phyloP scores from a whole-genome alignment of 2,329 filamentous ascomycete genomes.

The Didymella arachidicola region DNA sequence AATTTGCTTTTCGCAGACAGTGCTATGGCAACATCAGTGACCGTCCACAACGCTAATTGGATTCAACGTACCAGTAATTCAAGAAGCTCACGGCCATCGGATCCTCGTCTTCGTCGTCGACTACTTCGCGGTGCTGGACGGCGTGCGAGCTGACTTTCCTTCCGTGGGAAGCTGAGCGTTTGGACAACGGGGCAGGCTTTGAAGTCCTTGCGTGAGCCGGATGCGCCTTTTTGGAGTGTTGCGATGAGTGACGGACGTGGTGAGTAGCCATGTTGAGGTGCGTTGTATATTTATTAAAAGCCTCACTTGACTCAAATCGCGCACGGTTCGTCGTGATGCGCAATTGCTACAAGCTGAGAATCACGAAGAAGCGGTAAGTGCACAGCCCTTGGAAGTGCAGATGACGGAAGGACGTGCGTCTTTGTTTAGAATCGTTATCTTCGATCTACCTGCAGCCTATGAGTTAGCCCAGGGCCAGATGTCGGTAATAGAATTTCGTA shows the following conservation, averaged over 20 bases:
- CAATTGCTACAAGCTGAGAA: conserved; percentile 38
- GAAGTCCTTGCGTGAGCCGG: conserved; percentile 46
- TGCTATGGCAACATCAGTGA: conserved; percentile 52
- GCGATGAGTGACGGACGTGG: conserved; percentile 46
- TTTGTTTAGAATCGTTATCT: conserved; percentile 50
- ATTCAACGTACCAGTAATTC: conserved; percentile 59
- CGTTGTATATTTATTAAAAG: conserved; percentile 47
- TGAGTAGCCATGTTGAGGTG: conserved; percentile 44
- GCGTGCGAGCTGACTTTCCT: conserved; percentile 39
- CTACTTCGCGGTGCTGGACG: conserved; percentile 34
- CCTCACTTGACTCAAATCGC: conserved; percentile 37
- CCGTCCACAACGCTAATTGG: not conserved
- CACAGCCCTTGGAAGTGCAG: conserved; percentile 45
- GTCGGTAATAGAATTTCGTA: conserved; percentile 26
- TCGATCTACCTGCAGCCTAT: conserved; percentile 36
- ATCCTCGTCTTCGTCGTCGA: conserved; percentile 55
- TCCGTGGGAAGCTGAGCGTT: conserved; percentile 44
- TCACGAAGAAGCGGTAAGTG: conserved; percentile 48
- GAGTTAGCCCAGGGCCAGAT: conserved; percentile 46
- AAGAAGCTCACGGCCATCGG: conserved; percentile 61
- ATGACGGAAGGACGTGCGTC: conserved; percentile 44
- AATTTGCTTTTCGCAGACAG: conserved; percentile 72
- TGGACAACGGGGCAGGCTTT: conserved; percentile 44
- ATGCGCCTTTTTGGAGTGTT: conserved; percentile 47
- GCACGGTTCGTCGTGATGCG: conserved; percentile 43